Conservation (phyloP, 1,284 basidiomycete genomes). For the Malassezia pachydermatis region DNA sequence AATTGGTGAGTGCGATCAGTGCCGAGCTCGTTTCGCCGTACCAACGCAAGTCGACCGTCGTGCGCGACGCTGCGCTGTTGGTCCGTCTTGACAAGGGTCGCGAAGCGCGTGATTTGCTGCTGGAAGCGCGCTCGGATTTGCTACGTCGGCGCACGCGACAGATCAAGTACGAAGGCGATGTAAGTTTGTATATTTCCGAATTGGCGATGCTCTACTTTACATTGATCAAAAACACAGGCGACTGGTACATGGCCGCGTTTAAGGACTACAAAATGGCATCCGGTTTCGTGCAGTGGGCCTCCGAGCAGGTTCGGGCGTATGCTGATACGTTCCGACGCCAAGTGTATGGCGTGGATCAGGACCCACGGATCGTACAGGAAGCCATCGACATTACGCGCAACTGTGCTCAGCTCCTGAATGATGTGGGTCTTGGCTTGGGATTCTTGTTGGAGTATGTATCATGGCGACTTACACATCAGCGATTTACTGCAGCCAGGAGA, state of each 20-base stretch:
- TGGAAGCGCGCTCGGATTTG: slow-evolving; percentile 66
- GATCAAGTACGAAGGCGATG: slow-evolving; percentile 83
- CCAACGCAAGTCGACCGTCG: slow-evolving; percentile 67
- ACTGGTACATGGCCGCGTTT: slow-evolving; percentile 94
- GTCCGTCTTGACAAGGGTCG: slow-evolving; percentile 66
- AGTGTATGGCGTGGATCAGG: slow-evolving; percentile 58
- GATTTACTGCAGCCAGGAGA: slow-evolving; percentile 11
- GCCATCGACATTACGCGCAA: slow-evolving; percentile 24
- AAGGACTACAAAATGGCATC: slow-evolving; percentile 87
- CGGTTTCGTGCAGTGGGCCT: slow-evolving; percentile 82
- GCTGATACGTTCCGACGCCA: slow-evolving; percentile 79
- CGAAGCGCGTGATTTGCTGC: slow-evolving; percentile 70
- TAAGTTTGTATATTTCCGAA: slow-evolving; percentile 65
- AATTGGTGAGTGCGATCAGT: slow-evolving; percentile 62
- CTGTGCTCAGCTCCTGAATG: slow-evolving; percentile 30
- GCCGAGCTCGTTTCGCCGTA: slow-evolving; percentile 63
- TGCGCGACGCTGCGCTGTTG: slow-evolving; percentile 63
- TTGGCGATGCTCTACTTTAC: slow-evolving; percentile 75
- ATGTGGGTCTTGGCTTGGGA: slow-evolving; percentile 30
- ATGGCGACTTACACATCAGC: neutral
- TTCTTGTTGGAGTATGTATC: slow-evolving; percentile 22
- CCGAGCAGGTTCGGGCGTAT: slow-evolving; percentile 70
- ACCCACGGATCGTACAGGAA: slow-evolving; percentile 25
- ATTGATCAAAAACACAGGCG: slow-evolving; percentile 83
- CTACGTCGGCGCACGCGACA: slow-evolving; percentile 66